Evolutionary conservation across 2,329 filamentous ascomycete species (phyloP), one percentile per base, ranked within the genome.

Genomic region (Colletotrichum gigasporum): DNA sequence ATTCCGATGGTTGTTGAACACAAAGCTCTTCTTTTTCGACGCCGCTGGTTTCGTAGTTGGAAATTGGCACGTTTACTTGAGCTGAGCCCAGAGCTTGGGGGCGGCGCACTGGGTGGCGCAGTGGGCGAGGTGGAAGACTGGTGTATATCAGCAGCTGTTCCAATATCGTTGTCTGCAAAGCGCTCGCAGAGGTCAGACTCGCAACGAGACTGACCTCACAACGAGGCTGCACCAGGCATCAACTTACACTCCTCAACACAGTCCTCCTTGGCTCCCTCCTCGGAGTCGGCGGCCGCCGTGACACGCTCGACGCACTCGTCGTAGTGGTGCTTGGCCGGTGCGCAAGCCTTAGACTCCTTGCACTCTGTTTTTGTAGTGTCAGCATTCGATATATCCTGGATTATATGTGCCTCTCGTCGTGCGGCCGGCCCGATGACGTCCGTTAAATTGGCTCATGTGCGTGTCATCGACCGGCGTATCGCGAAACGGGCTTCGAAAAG

Each of bases 111-210:
- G 85, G 74, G 88, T 92, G 69, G 95, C 93, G 85, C 96, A 99
- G 87, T 98, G 96, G 74, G 92, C 90, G 74, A 99, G 92, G 83
- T 99, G 95, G 91, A 99, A 99, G 87, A 97, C 95, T 97, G 72
- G n/a, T 14, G 3, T 6, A 11, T 12, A 6, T 44, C 37, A 53
- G 44, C 24, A 14, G 24, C 39, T 45, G 26, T 18, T 18, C 18
- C 20, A 10, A 1, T 9, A 5, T 11, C 8, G 22, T n/a, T 2
- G 7, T 6, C 39, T 18, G n/a, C 10, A n/a, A 10, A n/a, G 35
- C 35, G 35, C n/a, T n/a, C n/a, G n/a, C n/a, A n/a, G n/a, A n/a
- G n/a, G n/a, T n/a, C n/a, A n/a, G n/a, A n/a, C n/a, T n/a, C n/a
- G n/a, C n/a, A n/a, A n/a, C n/a, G n/a, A n/a, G n/a, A n/a, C n/a